Evolutionary conservation across 257 asterid species (phyloP), one percentile per base, ranked within the genome.

Genomic region (Ligustrum vulgare): DNA sequence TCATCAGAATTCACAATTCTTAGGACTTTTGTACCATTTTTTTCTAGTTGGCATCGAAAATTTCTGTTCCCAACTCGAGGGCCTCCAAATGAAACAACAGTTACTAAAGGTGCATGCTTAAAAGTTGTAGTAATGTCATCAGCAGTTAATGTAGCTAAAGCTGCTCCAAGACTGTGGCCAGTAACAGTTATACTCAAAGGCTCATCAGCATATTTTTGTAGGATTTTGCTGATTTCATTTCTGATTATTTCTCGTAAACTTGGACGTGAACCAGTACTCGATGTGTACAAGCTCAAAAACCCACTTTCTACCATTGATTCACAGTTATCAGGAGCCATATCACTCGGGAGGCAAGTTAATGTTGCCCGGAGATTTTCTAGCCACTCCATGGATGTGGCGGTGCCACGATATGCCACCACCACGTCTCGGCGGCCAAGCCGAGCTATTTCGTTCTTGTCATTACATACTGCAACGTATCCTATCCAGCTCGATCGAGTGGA

Each of bases 81-180:
- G 12, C 97, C 97, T 0, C 98, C 99, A 73, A 94, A 94, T 3
- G 99, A 92, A 25, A 92, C 88, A 0, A 92, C 96, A 2, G 99
- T 91, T 39, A 94, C 98, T 35, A 92, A 2, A 1, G 99, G 99
- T 33, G 90, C 88, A 2, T 84, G 75, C 9, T 66, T 72, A 81
- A 89, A 88, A 0, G 83, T 78, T 20, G 88, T 78, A 8, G 86
- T 83, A 41, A 94, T 86, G 78, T 94, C 99, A 71, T 91, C 89
- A 0, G 98, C 99, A 2, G 96, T 87, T 3, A 94, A 86, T 2
- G 94, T 89, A 12, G 98, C 98, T 62, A 94, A 41, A 1, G 99
- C 99, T 3, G 97, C 98, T 13, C 98, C 99, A 0, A 94, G 87
- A 82, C 97, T 91, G 82, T 94, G 99, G 4, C 99, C 99, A 5